Conservation (phyloP, 352 stramenopile species). For the Globisporangium sylvaticum region DNA sequence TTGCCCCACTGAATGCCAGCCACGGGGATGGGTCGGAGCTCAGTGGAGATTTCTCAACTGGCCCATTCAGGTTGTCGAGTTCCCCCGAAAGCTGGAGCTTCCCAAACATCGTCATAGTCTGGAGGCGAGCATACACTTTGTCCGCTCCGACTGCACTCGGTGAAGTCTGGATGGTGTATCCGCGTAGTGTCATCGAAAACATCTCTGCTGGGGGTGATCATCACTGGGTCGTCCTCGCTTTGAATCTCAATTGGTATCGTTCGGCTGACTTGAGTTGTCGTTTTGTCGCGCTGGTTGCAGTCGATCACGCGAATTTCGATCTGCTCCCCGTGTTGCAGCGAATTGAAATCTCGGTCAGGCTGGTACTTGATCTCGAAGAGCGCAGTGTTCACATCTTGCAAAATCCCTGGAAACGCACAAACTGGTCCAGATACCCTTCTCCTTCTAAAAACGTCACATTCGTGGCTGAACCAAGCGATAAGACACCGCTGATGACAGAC, state of each 20-base stretch:
- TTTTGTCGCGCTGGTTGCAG: slow-evolving; percentile 51
- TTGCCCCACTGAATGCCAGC: slow-evolving; percentile 36
- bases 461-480: slow-evolving; percentile 31
- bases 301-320: slow-evolving; percentile 57
- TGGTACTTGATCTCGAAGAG: slow-evolving; percentile 73
- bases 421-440: slow-evolving; percentile 40
- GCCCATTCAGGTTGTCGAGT: slow-evolving; percentile 10
- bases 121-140: slow-evolving; percentile 35
- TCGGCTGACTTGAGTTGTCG: slow-evolving; percentile 35
- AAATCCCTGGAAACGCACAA: slow-evolving; percentile 50
- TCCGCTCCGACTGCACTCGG: slow-evolving; percentile 16
- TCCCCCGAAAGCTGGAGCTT: slow-evolving; percentile 31
- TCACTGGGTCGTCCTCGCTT: slow-evolving; percentile 38
- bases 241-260: slow-evolving; percentile 43
- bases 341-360: slow-evolving; percentile 75
- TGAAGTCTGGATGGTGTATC: slow-evolving; percentile 39
- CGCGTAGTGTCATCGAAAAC: slow-evolving; percentile 31
- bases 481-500: slow-evolving; percentile 44
- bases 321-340: slow-evolving; percentile 48
- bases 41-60: slow-evolving; percentile 23
- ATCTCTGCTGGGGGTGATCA: slow-evolving; percentile 31
- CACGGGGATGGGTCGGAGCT: slow-evolving; percentile 24
- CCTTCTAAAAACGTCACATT: slow-evolving; percentile 46
- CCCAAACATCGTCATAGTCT: slow-evolving; percentile 49
- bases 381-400: slow-evolving; percentile 58